These are phyloP conservation scores for Trichophyton verrucosum DNA, from an alignment of 2,329 filamentous ascomycete species.

Conservation along the genomic window DNA sequence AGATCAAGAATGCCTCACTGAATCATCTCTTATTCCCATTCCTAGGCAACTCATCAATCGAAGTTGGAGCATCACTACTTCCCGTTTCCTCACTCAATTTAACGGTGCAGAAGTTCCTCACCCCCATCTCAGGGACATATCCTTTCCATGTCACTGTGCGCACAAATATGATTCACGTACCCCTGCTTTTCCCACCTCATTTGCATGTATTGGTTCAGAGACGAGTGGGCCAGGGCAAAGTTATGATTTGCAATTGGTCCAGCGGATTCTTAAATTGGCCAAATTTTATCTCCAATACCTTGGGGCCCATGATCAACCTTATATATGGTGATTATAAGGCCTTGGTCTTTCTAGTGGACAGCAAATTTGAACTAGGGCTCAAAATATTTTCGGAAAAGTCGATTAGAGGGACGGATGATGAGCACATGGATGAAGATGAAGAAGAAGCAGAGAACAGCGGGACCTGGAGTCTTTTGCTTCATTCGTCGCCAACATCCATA, in stretches of 20 bases:
- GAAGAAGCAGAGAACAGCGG: conserved; percentile 19
- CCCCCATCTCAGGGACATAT: conserved; percentile 21
- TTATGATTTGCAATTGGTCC: conserved; percentile 25
- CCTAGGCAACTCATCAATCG: conserved; percentile 22
- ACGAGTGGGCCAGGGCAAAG: conserved; percentile 21
- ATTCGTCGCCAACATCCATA: conserved; percentile 20
- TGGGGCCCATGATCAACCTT: conserved; percentile 10
- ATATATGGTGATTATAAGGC: neutral
- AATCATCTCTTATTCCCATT: conserved; percentile 17
- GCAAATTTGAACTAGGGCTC: conserved; percentile 26
- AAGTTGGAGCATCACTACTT: conserved; percentile 21
- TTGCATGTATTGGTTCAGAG: conserved; percentile 24
- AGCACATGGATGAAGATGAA: conserved; percentile 17
- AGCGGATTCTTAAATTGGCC: conserved; percentile 30
- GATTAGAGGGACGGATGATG: neutral
- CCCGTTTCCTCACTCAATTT: conserved; percentile 22
- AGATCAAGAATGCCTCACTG: conserved; percentile 17
- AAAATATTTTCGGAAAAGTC: conserved; percentile 17
- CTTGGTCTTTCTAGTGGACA: conserved; percentile 7
- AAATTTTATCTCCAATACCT: conserved; percentile 13
- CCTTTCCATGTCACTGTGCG: conserved; percentile 24
- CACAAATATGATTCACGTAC: conserved; percentile 21
- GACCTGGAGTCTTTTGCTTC: conserved; percentile 23
- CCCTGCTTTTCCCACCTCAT: conserved; percentile 19
- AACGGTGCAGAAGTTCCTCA: conserved; percentile 21